These are phyloP conservation scores for Starmerella geochares DNA, from an alignment of 805 yeast genomes.

Conservation along the genomic window DNA sequence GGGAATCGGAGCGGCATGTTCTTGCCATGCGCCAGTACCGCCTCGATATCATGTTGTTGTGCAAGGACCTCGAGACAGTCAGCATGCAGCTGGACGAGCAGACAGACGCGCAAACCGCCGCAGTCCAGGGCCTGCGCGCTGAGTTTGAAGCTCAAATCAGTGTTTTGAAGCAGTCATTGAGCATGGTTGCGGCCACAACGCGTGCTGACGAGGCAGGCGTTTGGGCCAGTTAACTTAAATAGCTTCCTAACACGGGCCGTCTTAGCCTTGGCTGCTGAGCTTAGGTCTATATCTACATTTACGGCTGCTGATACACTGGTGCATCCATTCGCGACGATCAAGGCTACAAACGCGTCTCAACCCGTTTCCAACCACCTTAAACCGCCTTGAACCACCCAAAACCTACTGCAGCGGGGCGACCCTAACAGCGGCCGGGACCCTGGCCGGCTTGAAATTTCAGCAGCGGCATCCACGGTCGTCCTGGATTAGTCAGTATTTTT, in stretches of 20 bases:
- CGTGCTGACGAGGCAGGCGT: not conserved
- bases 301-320: too few species aligned
- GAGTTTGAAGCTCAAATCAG: not conserved
- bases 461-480: constrained; percentile 1
- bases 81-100: not conserved
- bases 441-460: constrained; percentile 4
- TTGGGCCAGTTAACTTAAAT: not conserved
- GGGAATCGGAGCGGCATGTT: not conserved
- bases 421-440: not conserved
- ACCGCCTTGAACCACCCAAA: not conserved
- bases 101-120: not conserved
- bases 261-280: too few species aligned
- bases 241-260: too few species aligned
- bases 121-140: not conserved
- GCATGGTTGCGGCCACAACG: too few species aligned
- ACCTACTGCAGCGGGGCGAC: too few species aligned
- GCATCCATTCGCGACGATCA: too few species aligned
- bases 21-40: not conserved
- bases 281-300: too few species aligned
- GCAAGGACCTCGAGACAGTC: not conserved
- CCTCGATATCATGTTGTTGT: not conserved
- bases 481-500: constrained; percentile 7
- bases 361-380: not conserved
- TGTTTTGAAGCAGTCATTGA: not conserved
- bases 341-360: too few species aligned